Evolutionary conservation across 2,329 filamentous ascomycete species (phyloP), one percentile per base, ranked within the genome.

Genomic region (Tolypocladium pustulatum): DNA sequence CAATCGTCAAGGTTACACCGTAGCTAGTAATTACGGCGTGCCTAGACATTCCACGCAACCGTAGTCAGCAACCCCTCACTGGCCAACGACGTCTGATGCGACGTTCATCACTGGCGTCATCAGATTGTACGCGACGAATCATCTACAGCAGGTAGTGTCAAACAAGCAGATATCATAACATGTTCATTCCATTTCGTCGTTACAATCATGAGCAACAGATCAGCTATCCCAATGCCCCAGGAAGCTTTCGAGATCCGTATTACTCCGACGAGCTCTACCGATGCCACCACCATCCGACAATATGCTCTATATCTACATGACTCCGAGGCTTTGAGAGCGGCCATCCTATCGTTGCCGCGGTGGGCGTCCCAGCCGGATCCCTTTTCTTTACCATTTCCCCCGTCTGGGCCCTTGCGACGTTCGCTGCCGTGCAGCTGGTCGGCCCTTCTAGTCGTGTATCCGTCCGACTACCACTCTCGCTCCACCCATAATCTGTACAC

Each of bases 111-210:
- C 46, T 32, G 27, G 49, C 49, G 30, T 2, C 27, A 34, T 25
- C 53, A 13, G 13, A 40, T 12, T 2, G 10, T 22, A 15, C 49
- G 12, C 49, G 12, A 15, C 30, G 20, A 6, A 22, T 5, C 32
- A 34, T 13, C 49, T 13, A n/a, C 20, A 34, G 30, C 49, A 13
- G 17, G 30, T 12, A n/a, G 3, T n/a, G 30, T 51, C 17, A 8
- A 15, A 12, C 34, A 8, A 34, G 17, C 12, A 49, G 38, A 13
- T 54, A 55, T 67, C 67, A 63, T 68, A 65, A 59, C 58, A 60
- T 65, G 60, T 67, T 68, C 64, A 63, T 66, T 61, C 61, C 65
- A 66, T 68, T 67, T 68, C 65, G 49, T 69, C 68, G 63, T 70
- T 59, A 67, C 62, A 65, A 65, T 69, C 66, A 65, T 68, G 62